Evolutionary conservation across 192 early-diverging fungal species (phyloP).

Genomic region (Coemansia biformis): DNA sequence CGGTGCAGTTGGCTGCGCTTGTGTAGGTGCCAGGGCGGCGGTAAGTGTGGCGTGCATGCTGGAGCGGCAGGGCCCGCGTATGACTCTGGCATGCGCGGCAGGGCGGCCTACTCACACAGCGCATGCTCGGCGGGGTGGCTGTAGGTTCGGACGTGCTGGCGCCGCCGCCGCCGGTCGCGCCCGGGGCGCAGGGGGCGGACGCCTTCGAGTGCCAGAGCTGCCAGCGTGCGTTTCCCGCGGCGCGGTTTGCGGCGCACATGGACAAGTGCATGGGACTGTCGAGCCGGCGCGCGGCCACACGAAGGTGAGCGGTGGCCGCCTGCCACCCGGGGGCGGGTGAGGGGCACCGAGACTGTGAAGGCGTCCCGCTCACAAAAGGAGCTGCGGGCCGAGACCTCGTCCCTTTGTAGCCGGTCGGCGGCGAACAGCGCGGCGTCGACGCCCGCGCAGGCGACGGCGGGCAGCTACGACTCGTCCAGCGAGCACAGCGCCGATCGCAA

Average conservation of each 20-base stretch:
- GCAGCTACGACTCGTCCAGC: conserved; percentile 45
- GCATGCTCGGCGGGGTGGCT: too few relatives aligned
- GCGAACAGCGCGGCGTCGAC: conserved; percentile 38
- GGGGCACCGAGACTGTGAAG: too few relatives aligned
- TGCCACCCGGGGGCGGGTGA: too few relatives aligned
- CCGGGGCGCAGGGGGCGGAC: conserved; percentile 29
- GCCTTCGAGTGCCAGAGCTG: conserved; percentile 79
- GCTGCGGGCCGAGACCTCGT: too few relatives aligned
- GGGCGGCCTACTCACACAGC: too few relatives aligned
- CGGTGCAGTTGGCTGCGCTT: too few relatives aligned
- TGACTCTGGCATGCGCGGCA: too few relatives aligned
- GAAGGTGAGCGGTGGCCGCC: conserved; percentile 46
- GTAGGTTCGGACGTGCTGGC: background rate
- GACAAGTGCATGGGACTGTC: conserved; percentile 86
- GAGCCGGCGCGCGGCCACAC: conserved; percentile 44
- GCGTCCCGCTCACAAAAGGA: too few relatives aligned
- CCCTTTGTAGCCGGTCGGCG: conserved; percentile 13
- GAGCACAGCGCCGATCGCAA: conserved; percentile 33
- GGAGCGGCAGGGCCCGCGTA: too few relatives aligned
- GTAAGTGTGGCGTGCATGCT: conserved; percentile 16
- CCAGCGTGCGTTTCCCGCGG: conserved; percentile 68
- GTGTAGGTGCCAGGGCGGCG: conserved; percentile 52
- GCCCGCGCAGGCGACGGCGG: conserved; percentile 17
- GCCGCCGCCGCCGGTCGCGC: background rate
- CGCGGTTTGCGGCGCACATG: conserved; percentile 83